phyloP scores from a whole-genome alignment of 1,139 yeast species.

The Hansenula lynferdii region DNA sequence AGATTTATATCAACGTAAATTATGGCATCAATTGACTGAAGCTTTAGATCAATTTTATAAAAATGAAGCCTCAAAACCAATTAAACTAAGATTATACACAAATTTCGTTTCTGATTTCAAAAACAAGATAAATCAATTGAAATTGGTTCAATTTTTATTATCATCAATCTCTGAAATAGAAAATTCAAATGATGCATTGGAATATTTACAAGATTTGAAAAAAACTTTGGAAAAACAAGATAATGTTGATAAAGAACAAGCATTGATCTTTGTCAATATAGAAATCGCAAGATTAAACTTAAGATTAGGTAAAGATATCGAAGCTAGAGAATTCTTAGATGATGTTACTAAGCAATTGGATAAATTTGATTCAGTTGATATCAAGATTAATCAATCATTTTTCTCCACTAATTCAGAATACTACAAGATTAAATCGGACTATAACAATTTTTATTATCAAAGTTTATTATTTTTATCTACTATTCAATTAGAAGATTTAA shows the following conservation, averaged over 20 bases:
- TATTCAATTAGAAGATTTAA: conserved; percentile 42
- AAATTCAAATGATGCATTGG: conserved; percentile 45
- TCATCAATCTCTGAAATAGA: conserved; percentile 45
- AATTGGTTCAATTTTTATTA: conserved; percentile 71
- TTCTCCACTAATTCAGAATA: conserved; percentile 78
- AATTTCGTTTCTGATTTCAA: conserved; percentile 66
- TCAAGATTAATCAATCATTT: conserved; percentile 75
- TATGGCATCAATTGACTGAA: conserved; percentile 76
- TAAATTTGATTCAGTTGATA: conserved; percentile 53
- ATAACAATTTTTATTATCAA: conserved; percentile 72
- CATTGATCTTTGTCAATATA: conserved; percentile 60
- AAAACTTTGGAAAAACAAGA: conserved; percentile 35
- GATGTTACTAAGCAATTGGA: conserved; percentile 56
- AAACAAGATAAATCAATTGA: conserved; percentile 71
- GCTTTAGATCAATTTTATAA: conserved; percentile 57
- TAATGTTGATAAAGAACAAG: conserved; percentile 36
- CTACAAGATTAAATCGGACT: conserved; percentile 70
- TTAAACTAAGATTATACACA: conserved; percentile 65
- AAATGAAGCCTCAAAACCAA: conserved; percentile 42
- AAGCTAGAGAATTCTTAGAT: conserved; percentile 69
- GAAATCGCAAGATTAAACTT: conserved; percentile 76
- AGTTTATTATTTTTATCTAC: conserved; percentile 61
- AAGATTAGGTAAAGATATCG: conserved; percentile 49
- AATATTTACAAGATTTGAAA: conserved; percentile 49
- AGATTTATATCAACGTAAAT: conserved; percentile 81